A percentile compares a stretch with the other conserved stretches of the same genome.
Evolutionary conservation across 495 filamentous ascomycete species (phyloP).

Genomic region (Penicillium flavigenum): DNA sequence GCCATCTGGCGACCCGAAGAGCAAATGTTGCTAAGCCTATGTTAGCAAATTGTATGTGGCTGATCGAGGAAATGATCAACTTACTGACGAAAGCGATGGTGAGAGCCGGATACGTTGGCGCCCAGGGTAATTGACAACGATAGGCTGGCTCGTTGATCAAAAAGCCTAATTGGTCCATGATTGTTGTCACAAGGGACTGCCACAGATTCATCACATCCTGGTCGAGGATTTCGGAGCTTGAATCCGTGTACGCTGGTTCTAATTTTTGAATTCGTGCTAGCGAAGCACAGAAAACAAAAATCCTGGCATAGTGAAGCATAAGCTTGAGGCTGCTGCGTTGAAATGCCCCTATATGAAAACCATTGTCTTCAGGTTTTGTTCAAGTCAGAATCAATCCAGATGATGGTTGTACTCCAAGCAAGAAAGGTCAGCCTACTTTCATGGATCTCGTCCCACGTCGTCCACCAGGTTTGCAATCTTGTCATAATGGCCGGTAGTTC

Average conservation of each 20-base stretch:
- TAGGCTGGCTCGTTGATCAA: conserved; percentile 40
- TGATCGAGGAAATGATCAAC: conserved; percentile 12
- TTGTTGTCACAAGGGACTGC: conserved; percentile 38
- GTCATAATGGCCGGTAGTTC: conserved; percentile 41
- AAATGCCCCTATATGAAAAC: conserved; percentile 43
- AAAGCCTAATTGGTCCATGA: conserved; percentile 42
- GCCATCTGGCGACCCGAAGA: conserved; percentile 43
- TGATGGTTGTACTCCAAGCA: not conserved
- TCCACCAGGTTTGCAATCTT: conserved; percentile 42
- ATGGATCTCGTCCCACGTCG: conserved; percentile 46
- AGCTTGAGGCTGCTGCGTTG: conserved; percentile 43
- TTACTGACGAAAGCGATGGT: conserved; percentile 47
- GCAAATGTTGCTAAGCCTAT: conserved; percentile 38
- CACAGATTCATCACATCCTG: conserved; percentile 36
- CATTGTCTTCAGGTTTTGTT: conserved; percentile 31
- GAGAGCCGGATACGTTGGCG: conserved; percentile 43
- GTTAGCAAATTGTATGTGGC: conserved; percentile 1
- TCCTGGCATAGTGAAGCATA: conserved; percentile 42
- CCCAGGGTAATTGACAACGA: conserved; percentile 41
- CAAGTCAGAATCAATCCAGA: not conserved
- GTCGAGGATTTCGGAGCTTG: conserved; percentile 26
- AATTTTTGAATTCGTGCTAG: conserved; percentile 44
- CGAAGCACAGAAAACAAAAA: conserved; percentile 40
- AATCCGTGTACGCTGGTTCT: conserved; percentile 27
- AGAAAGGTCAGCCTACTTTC: conserved; percentile 28